A percentile compares a stretch with the other conserved stretches of the same genome.
Evolutionary conservation across 345 rosid genomes (phyloP).

Genomic region (Syzygium grande): DNA sequence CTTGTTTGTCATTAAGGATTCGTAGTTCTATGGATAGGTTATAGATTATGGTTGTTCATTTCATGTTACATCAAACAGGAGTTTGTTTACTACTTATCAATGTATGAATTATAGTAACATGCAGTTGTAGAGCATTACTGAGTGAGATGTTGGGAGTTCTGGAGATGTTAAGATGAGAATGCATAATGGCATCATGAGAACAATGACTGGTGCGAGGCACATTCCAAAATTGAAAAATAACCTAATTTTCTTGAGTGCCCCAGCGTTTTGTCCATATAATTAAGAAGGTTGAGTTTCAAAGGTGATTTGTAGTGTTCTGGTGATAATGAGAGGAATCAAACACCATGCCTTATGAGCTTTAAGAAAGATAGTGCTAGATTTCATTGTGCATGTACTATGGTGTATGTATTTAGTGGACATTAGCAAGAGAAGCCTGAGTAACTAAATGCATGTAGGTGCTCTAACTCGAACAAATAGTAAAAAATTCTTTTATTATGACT

Average conservation of each 20-base stretch:
- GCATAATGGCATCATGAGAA: background rate
- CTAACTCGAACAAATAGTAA: too few species aligned
- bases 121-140: background rate
- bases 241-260: too few species aligned
- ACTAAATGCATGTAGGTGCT: background rate
- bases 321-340: background rate
- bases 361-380: background rate
- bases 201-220: background rate
- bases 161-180: background rate
- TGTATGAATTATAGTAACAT: background rate
- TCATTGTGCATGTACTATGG: background rate
- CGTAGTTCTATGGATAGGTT: background rate
- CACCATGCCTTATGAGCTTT: background rate
- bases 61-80: background rate
- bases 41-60: too few species aligned
- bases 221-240: too few species aligned
- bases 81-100: background rate
- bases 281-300: too few species aligned
- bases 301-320: background rate
- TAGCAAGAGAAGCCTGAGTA: too few species aligned
- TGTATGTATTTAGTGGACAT: background rate
- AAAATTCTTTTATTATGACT: background rate
- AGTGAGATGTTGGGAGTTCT: background rate
- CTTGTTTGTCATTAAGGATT: background rate
- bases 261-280: too few species aligned